A percentile compares a stretch with the other conserved stretches of the same genome.
Evolutionary conservation across 208 protist species (phyloP).

Genomic region (Trichomonas tenax): DNA sequence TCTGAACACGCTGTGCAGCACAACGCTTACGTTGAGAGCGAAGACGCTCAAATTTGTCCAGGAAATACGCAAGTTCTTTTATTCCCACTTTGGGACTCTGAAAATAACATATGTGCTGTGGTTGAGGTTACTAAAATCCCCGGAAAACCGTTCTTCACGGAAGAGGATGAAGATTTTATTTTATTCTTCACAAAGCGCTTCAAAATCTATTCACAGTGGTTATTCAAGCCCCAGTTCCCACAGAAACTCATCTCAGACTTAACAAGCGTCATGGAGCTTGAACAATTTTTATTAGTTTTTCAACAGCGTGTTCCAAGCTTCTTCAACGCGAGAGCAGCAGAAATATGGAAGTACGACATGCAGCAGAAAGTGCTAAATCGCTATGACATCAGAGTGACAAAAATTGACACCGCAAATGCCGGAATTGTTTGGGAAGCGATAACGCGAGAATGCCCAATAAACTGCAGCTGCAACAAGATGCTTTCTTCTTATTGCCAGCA

Average conservation of each 20-base stretch:
- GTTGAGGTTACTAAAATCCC: neutral
- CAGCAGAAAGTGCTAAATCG: neutral
- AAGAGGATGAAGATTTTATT: neutral
- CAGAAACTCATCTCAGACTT: neutral
- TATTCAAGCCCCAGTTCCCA: neutral
- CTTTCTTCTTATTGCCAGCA: neutral
- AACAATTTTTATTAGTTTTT: neutral
- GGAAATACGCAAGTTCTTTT: neutral
- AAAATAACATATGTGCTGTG: conserved; percentile 8
- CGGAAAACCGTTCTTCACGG: neutral
- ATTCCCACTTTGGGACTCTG: neutral
- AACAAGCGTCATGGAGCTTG: neutral
- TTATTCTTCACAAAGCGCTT: neutral
- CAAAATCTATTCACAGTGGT: neutral
- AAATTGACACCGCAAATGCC: neutral
- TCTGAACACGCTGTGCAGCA: neutral
- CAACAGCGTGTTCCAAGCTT: neutral
- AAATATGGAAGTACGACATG: neutral
- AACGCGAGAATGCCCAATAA: neutral
- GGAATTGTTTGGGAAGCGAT: neutral
- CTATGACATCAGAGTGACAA: neutral
- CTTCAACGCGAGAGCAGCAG: neutral
- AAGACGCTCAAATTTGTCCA: neutral
- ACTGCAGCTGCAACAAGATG: neutral
- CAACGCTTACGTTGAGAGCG: neutral